These are phyloP conservation scores for Dillenia turbinata DNA, from an alignment of 164 flowering plant species.

Conservation along the genomic window DNA sequence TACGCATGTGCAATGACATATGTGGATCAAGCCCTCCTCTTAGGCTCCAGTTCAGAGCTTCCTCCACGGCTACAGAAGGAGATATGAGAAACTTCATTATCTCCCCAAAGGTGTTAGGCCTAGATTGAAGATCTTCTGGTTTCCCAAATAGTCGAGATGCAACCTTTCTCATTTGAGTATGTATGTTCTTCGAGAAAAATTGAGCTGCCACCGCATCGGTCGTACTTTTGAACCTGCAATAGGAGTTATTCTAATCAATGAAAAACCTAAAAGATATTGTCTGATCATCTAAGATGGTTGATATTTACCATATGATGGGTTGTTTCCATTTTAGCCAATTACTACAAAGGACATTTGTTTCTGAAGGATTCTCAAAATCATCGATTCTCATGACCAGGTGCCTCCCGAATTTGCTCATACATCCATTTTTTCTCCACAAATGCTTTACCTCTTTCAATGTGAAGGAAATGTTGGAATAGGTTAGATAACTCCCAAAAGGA, in stretches of 20 bases:
- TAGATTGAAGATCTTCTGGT: constrained; percentile 36
- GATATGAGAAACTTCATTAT: constrained; percentile 74
- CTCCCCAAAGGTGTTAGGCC: constrained; percentile 92
- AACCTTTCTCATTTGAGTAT: constrained; percentile 62
- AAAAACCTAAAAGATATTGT: too few species aligned
- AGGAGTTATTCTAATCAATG: too few species aligned
- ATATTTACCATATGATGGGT: constrained; percentile 79
- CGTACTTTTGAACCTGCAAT: constrained; percentile 80
- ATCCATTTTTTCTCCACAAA: constrained; percentile 79
- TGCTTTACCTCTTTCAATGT: constrained; percentile 90
- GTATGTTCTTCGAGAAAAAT: constrained; percentile 88
- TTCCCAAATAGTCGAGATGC: constrained; percentile 71
- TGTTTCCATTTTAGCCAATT: constrained; percentile 86
- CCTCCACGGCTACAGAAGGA: constrained; percentile 70
- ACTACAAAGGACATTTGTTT: constrained; percentile 82
- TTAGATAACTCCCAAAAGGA: constrained; percentile 87
- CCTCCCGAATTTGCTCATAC: constrained; percentile 51
- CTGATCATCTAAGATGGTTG: too few species aligned
- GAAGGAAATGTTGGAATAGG: constrained; percentile 67
- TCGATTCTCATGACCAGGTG: constrained; percentile 70
- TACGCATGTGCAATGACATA: constrained; percentile 87
- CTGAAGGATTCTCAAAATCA: constrained; percentile 79
- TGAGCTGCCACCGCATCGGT: constrained; percentile 91
- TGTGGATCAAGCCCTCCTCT: constrained; percentile 59
- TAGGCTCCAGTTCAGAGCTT: constrained; percentile 80